Base-by-base conservation (phyloP, 805 yeast genomes). In the Isabelozyma rhagii region DNA sequence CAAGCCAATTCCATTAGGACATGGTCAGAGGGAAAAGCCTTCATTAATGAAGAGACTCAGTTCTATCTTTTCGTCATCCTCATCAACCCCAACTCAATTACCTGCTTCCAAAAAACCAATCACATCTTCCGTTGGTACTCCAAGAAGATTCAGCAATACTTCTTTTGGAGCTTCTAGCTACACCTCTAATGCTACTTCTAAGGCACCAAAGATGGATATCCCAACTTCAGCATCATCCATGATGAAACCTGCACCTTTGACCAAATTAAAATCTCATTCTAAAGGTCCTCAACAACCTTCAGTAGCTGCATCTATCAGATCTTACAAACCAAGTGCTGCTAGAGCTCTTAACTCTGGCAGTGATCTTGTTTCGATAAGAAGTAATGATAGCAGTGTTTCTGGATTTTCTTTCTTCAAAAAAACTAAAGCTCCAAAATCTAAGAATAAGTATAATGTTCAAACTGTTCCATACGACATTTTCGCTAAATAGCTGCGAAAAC, bases 381-480 rank as follows among this genome's bases (percentile, higher is more conserved):
- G 66, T 9, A 44, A 21, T 38, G 62, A 54, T 4, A 49, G 62
- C 18, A 43, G 39, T n/a, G 36, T 56, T 28, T 57, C 63, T 15
- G 66, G 66, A n/a, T 64, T 64, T 42, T 59, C 68, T 15, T 55
- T 65, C 52, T 52, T 63, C 41, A 50, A 44, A 40, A 27, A 27
- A 17, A 11, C 44, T 1, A 29, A 17, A 21, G 27, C 43, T 13
- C 39, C 45, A 14, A 28, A 39, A 8, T 53, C 47, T 34, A 57
- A 52, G 25, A 61, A 61, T 53, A 68, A 67, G 52, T 67, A 68
- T 51, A 50, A 50, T 14, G 64, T 68, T 28, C 57, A 55, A 40
- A 52, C 57, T 40, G 57, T 53, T 34, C 64, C 69, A 8, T 62
- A 66, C 55, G 53, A 57, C 44, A 43, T 56, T 17, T 56, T 56